Base-by-base conservation (phyloP, 805 yeast genomes). In the Priceomyces haplophilus region DNA sequence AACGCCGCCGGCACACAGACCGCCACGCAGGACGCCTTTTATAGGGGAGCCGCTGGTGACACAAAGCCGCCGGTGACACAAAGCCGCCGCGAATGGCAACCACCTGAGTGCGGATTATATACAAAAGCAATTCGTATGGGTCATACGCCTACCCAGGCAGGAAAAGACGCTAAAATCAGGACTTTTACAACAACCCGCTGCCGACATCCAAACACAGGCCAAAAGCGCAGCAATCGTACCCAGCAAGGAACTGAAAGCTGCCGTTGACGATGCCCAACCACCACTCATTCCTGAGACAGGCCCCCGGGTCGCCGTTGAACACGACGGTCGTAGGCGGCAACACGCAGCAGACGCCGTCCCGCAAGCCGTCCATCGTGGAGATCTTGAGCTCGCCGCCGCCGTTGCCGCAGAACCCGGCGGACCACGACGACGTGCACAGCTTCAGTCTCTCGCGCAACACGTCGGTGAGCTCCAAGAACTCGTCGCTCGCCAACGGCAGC, bases 301-400 rank as follows among this genome's bases (percentile, higher is more conserved):
- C 52, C 3, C 53, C 54, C 4, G 46, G 43, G 12, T 50, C 51
- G 34, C 53, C 55, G 13, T 40, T 37, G 17, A 34, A 38, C 16
- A 29, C 34, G 34, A 32, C 41, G n/a, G 41, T 38, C 11, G 39
- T 10, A 7, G 23, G 20, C 37, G 34, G 35, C 48, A 37, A 19
- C 43, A 33, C 25, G 24, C 49, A 41, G 8, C 54, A 45, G 25
- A 48, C 43, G 29, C 54, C 59, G 4, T 55, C 67, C n/a, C 53
- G 75, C 24, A 69, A 83, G 49, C 76, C 87, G 0, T 83, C 89
- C 6, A 83, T 85, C 38, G 91, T 82, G 33, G 91, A 85, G 58
- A 65, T 85, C 67, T 65, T 85, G 27, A 79, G 86, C 12, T 79
- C 89, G 3, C 93, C 93, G 0, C 93, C 91, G 2, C 85, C 83